phyloP scores from a whole-genome alignment of 768 basidiomycete genomes.

The Hygrophoropsis aurantiaca region DNA sequence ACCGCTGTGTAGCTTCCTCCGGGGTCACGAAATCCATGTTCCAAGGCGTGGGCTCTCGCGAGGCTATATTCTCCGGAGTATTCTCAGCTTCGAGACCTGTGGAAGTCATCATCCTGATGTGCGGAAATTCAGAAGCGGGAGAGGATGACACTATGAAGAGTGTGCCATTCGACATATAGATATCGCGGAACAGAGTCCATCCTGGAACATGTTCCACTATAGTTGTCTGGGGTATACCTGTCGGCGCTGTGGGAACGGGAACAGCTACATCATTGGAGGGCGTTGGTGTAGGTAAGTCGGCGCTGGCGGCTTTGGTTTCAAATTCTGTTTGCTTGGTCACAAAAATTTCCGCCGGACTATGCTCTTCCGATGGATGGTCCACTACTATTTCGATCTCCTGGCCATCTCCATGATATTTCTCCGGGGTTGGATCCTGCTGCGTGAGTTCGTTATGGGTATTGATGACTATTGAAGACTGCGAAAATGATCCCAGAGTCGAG shows the following conservation, averaged over 20 bases:
- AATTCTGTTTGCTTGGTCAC: no score
- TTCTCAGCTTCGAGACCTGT: conserved; percentile 58
- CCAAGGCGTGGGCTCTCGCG: conserved; percentile 62
- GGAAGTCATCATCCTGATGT: conserved; percentile 59
- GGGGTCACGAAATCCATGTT: conserved; percentile 64
- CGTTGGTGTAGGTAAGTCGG: no score
- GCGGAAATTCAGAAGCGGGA: conserved; percentile 43
- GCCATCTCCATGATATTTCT: conserved; percentile 3
- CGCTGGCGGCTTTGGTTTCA: background rate
- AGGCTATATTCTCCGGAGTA: conserved; percentile 62
- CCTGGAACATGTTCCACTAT: conserved; percentile 70
- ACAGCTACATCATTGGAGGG: no score
- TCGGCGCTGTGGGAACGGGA: conserved; percentile 7
- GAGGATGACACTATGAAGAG: conserved; percentile 64
- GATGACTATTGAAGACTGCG: conserved; percentile 30
- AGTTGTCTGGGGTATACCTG: conserved; percentile 48
- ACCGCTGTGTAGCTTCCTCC: conserved; percentile 56
- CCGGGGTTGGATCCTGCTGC: background rate
- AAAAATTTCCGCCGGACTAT: no score
- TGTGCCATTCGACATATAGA: conserved; percentile 86
- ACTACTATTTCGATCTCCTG: conserved; percentile 7
- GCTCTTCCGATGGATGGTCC: background rate
- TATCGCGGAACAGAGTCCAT: conserved; percentile 81
- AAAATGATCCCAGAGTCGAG: conserved; percentile 37
- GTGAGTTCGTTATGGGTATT: conserved; percentile 18